Base-by-base conservation (phyloP, 805 yeast genomes). In the Saccharomycopsis babjevae region DNA sequence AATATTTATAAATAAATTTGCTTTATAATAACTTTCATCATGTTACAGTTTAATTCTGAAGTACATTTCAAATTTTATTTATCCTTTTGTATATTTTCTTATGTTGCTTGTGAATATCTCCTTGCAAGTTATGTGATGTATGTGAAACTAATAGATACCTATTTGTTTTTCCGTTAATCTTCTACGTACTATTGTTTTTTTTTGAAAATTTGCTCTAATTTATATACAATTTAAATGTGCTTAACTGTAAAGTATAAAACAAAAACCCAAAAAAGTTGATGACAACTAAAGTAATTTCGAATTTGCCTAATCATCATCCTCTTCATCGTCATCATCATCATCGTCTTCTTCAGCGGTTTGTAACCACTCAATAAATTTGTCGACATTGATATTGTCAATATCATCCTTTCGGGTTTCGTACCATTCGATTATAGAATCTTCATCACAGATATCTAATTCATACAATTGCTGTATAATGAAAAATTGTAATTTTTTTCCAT, bases 321-420 rank as follows among this genome's bases (percentile, higher is more conserved):
- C 62, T 13, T 50, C 54, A 20, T 39, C 32, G 25, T 60, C 62
- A 64, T 82, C 87, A 54, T 78, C 85, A 10, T 73, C 68, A 10
- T 79, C 73, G 65, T 83, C 86, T 66, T 81, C 85, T 62, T 82
- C 86, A 0, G 97, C 97, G 56, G 84, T 88, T 67, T 81, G 80
- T 62, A 93, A 79, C 97, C 97, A 92, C 20, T 85, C 88, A 22
- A 93, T 79, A 85, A 93, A 93, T 71, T 84, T 86, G 8, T 74
- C 81, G 1, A 89, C 84, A 65, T 82, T 77, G 34, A 70, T 76
- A 61, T 86, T 80, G 20, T 85, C 84, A 32, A 74, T 76, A 16
- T 69, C 68, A 50, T 81, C 74, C 28, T 74, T 77, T 6, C 75
- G 78, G 16, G 75, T 69, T 16, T 75, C 79, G 7, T 73, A 94